phyloP scores from a whole-genome alignment of 495 filamentous ascomycete genomes.

The Diplogelasinospora grovesii region DNA sequence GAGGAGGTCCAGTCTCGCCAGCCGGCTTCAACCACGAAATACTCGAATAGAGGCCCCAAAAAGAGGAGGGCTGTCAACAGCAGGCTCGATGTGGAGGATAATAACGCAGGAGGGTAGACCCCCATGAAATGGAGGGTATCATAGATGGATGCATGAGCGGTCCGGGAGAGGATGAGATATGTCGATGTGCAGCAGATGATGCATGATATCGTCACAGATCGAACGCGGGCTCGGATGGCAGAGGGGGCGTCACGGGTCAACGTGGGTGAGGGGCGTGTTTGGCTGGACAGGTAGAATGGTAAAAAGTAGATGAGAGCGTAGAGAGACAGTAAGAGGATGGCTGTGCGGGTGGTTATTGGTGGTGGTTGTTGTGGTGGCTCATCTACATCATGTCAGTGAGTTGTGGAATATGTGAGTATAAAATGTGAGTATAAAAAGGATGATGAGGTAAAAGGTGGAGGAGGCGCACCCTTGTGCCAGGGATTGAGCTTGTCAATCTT shows the following conservation, averaged over 20 bases:
- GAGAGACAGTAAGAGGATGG: conserved; percentile 44
- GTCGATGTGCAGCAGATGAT: conserved; percentile 54
- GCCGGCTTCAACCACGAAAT: conserved; percentile 59
- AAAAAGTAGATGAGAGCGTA: conserved; percentile 84
- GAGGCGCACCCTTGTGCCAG: conserved; percentile 22
- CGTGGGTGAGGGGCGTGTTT: conserved; percentile 72
- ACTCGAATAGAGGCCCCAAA: conserved; percentile 74
- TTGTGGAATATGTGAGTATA: conserved; percentile 4
- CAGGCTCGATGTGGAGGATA: conserved; percentile 52
- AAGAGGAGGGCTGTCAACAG: conserved; percentile 75
- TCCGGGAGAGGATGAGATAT: conserved; percentile 46
- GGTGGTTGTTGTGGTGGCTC: conserved; percentile 12
- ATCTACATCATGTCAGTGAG: conserved; percentile 6
- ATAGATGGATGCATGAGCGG: conserved; percentile 24
- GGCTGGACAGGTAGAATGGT: conserved; percentile 78
- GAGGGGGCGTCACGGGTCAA: conserved; percentile 83
- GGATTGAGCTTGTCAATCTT: conserved; percentile 20
- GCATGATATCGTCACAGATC: conserved; percentile 68
- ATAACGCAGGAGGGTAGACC: conserved; percentile 62
- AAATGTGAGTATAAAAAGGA: conserved; percentile 1
- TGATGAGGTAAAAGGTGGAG: background rate
- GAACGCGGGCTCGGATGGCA: conserved; percentile 81
- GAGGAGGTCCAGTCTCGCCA: conserved; percentile 61
- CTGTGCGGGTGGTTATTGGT: conserved; percentile 17
- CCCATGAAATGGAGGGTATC: conserved; percentile 62